Evolutionary conservation across 176 grass and related monocot genomes (phyloP).

Genomic region (Thinopyrum elongatum): DNA sequence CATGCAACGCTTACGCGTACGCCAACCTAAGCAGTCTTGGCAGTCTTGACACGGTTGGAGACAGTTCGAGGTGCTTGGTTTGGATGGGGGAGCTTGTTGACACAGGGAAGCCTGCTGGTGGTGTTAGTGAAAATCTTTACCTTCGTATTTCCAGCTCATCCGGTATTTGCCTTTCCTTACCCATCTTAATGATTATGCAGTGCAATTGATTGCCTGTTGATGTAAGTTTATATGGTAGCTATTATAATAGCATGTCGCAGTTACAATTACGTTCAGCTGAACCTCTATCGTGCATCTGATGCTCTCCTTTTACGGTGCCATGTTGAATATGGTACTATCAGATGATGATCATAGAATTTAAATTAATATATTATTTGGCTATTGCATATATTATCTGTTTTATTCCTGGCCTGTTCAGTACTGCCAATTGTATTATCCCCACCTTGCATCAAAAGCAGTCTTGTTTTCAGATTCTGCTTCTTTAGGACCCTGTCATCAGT

Average conservation of each 20-base stretch:
- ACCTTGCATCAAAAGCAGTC: neutral
- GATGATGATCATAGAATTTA: neutral
- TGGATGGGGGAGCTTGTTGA: conserved; percentile 56
- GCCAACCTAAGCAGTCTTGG: neutral
- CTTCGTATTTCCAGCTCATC: neutral
- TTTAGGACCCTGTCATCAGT: no score
- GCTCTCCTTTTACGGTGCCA: neutral
- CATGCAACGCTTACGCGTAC: conserved; percentile 49
- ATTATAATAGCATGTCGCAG: neutral
- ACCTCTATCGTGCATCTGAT: neutral
- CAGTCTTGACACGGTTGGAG: neutral
- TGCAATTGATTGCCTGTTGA: neutral
- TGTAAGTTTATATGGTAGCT: neutral
- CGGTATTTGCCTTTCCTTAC: conserved; percentile 17
- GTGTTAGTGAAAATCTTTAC: conserved; percentile 43
- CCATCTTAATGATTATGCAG: neutral
- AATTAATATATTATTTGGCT: neutral
- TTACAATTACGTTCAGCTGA: neutral
- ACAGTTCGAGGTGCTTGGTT: conserved; percentile 49
- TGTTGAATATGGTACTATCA: neutral
- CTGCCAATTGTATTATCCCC: neutral
- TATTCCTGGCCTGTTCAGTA: neutral
- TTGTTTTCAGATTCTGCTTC: no score
- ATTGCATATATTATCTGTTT: neutral
- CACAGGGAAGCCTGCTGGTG: neutral